phyloP scores from a whole-genome alignment of 441 rosid genomes.

The Populus hybrid region DNA sequence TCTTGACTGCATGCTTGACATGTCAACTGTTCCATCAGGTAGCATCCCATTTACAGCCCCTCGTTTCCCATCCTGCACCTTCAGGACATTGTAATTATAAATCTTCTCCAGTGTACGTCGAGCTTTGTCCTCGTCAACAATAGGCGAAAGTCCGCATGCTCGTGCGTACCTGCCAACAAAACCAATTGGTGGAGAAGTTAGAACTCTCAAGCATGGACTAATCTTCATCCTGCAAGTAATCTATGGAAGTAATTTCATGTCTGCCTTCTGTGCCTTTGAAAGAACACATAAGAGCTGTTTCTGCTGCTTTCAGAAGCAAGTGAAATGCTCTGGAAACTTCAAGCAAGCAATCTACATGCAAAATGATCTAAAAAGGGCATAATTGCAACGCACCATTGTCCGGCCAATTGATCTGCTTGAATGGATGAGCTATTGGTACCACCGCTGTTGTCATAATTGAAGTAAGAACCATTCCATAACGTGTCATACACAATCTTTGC shows the following conservation, averaged over 20 bases:
- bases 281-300: neutral
- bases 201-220: neutral
- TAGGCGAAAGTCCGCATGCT: slow-evolving; percentile 75
- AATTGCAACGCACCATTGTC: neutral
- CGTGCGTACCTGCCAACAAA: slow-evolving; percentile 60
- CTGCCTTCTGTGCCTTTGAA: neutral
- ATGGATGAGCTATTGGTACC: slow-evolving; percentile 67
- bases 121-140: slow-evolving; percentile 66
- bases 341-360: neutral
- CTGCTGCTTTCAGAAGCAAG: neutral
- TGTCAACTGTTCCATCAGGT: slow-evolving; percentile 76
- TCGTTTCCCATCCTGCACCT: slow-evolving; percentile 68
- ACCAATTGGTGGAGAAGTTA: neutral
- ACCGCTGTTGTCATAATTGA: slow-evolving; percentile 69
- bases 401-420: slow-evolving; percentile 85
- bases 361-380: neutral
- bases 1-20: slow-evolving; percentile 78
- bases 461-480: slow-evolving; percentile 92
- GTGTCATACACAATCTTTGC: slow-evolving; percentile 68
- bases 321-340: neutral
- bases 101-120: slow-evolving; percentile 62
- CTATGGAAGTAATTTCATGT: neutral
- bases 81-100: slow-evolving; percentile 68
- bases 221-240: neutral
- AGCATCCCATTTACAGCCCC: slow-evolving; percentile 95